phyloP scores from a whole-genome alignment of 306 rosid genomes.

The Lathyrus oleraceus region DNA sequence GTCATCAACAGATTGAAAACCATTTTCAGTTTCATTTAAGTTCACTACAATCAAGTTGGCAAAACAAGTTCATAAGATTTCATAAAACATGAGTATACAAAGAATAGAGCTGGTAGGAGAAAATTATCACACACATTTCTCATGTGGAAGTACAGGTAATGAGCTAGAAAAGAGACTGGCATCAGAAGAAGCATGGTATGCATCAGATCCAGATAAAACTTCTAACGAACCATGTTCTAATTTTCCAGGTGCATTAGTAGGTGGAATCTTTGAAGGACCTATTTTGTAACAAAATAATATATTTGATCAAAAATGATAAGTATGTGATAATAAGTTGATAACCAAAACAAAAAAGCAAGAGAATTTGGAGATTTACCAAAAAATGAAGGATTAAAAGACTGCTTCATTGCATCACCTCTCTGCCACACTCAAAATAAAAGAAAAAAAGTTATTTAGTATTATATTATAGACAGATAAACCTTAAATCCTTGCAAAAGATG shows the following conservation, averaged over 20 bases:
- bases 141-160: conserved; percentile 77
- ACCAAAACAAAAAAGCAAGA: conserved; percentile 23
- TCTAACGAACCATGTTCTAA: conserved; percentile 48
- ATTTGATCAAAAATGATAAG: conserved; percentile 19
- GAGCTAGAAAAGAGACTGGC: conserved; percentile 83
- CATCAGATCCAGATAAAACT: conserved; percentile 53
- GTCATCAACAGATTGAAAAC: conserved; percentile 54
- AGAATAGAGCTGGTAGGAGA: conserved; percentile 24
- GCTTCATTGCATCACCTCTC: conserved; percentile 69
- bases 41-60: conserved; percentile 55
- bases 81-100: conserved; percentile 4
- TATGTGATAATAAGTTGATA: not conserved
- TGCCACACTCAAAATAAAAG: conserved; percentile 28
- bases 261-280: conserved; percentile 61
- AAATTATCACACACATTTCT: conserved; percentile 51
- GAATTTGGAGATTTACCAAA: conserved; percentile 47
- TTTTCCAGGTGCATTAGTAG: conserved; percentile 48
- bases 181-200: conserved; percentile 63
- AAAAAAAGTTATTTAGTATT: conserved; percentile 24
- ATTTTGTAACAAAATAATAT: conserved; percentile 6
- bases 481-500: conserved; percentile 15
- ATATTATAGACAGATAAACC: conserved; percentile 14
- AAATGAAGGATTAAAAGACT: conserved; percentile 47
- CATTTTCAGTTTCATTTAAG: conserved; percentile 53
- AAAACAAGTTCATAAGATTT: conserved; percentile 35